Evolutionary conservation across 2,329 filamentous ascomycete species (phyloP).

Genomic region (Waltergamsia citrina): DNA sequence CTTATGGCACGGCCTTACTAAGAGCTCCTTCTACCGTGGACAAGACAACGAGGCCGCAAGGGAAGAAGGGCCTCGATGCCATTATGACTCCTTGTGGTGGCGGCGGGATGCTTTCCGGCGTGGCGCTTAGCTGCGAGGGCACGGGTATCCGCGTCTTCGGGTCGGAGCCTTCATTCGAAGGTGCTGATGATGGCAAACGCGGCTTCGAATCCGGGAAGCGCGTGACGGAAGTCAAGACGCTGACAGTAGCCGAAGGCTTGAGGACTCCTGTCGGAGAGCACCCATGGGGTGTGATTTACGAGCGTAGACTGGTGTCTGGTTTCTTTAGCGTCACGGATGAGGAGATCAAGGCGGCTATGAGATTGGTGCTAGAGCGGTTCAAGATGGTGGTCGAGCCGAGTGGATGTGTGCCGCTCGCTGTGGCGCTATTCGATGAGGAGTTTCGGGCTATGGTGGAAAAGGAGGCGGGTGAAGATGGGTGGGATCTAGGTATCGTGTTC

Average conservation of each 20-base stretch:
- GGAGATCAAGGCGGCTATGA: slow-evolving; percentile 69
- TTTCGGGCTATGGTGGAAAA: slow-evolving; percentile 62
- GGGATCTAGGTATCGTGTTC: slow-evolving; percentile 56
- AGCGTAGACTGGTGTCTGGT: slow-evolving; percentile 57
- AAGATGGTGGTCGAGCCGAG: slow-evolving; percentile 90
- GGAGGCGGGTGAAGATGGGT: slow-evolving; percentile 63
- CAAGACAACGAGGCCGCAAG: background rate
- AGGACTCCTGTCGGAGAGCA: slow-evolving; percentile 69
- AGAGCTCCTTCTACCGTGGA: background rate
- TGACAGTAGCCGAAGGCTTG: slow-evolving; percentile 84
- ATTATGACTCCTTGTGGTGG: slow-evolving; percentile 81
- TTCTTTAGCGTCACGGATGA: slow-evolving; percentile 71
- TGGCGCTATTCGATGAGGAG: slow-evolving; percentile 75
- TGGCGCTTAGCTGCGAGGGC: slow-evolving; percentile 65
- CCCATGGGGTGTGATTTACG: slow-evolving; percentile 71
- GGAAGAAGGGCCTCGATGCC: slow-evolving; percentile 42
- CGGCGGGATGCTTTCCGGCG: slow-evolving; percentile 78
- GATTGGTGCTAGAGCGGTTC: slow-evolving; percentile 73
- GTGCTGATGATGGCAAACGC: slow-evolving; percentile 72
- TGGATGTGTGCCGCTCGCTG: slow-evolving; percentile 74
- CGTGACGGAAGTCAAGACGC: slow-evolving; percentile 57
- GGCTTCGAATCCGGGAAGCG: slow-evolving; percentile 57
- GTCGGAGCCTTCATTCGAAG: slow-evolving; percentile 73
- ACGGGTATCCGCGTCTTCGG: slow-evolving; percentile 74
- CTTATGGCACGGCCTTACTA: slow-evolving; percentile 1